phyloP scores from a whole-genome alignment of 1,284 basidiomycete species.

The Sanguinoderma infundibulare region DNA sequence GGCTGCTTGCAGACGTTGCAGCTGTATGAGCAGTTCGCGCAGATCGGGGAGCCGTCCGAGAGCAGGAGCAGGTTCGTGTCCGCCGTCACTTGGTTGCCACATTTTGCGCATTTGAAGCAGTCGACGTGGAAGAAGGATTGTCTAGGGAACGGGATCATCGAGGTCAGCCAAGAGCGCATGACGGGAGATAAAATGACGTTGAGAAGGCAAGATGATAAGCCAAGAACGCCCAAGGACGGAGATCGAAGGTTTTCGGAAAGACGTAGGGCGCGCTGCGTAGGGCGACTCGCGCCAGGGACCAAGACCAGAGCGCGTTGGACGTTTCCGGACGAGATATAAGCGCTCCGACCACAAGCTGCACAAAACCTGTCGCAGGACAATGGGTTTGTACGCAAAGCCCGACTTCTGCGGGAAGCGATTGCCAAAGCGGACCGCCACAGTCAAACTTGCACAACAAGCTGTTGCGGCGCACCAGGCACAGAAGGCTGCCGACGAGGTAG shows the following conservation, averaged over 20 bases:
- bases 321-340: not conserved
- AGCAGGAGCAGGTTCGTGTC: conserved; percentile 96
- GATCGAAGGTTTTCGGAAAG: conserved; percentile 4
- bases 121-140: conserved; percentile 85
- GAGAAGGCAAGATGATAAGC: not conserved
- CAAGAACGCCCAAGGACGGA: not conserved
- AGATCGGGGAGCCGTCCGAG: conserved; percentile 96
- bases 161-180: conserved; percentile 7
- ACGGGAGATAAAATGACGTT: not conserved
- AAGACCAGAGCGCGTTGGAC: not conserved
- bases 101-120: conserved; percentile 87
- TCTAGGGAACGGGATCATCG: conserved; percentile 42
- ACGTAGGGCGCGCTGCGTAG: not conserved
- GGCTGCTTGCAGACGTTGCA: conserved; percentile 92
- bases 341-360: too few species aligned
- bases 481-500: not conserved
- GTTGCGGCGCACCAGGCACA: not conserved
- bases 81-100: conserved; percentile 78
- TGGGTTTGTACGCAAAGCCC: too few species aligned
- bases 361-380: too few species aligned
- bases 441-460: too few species aligned
- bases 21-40: conserved; percentile 95
- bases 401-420: not conserved
- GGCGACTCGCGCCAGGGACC: not conserved
- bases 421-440: not conserved